Evolutionary conservation across 108 stramenopile genomes (phyloP).

Genomic region (Skeletonema potamos): DNA sequence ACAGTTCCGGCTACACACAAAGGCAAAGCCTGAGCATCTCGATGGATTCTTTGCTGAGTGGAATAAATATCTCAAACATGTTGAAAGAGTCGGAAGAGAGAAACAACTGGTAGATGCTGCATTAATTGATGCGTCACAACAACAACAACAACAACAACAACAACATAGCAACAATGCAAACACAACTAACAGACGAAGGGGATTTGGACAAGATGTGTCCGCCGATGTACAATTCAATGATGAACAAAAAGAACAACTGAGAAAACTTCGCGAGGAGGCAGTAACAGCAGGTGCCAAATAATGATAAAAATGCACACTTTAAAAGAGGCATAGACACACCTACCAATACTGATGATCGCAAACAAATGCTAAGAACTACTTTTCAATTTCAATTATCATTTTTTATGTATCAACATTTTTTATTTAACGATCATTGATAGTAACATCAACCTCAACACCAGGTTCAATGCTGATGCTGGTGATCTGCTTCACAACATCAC

Average conservation of each 20-base stretch:
- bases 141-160: not conserved
- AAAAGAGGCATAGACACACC: too few relatives aligned
- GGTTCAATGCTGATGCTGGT: slow-evolving; percentile 98
- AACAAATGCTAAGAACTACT: not conserved
- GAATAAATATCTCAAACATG: not conserved
- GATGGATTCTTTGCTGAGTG: not conserved
- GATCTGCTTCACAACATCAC: slow-evolving; percentile 98
- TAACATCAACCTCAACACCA: slow-evolving; percentile 98
- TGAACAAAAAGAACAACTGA: not conserved
- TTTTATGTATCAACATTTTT: slow-evolving; percentile 1
- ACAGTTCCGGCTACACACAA: not conserved
- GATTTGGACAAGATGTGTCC: not conserved
- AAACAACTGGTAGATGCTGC: not conserved
- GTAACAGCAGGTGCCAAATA: not conserved
- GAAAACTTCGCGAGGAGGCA: not conserved
- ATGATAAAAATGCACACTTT: not conserved
- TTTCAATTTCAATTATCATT: slow-evolving; percentile 3
- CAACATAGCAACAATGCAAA: not conserved
- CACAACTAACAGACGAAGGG: not conserved
- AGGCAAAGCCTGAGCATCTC: not conserved
- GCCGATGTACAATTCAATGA: not conserved
- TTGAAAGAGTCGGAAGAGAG: not conserved
- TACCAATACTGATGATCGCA: too few relatives aligned
- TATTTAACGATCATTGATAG: slow-evolving; percentile 87
- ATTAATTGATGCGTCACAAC: not conserved